Base-by-base conservation (phyloP, 139 green algal genomes). In the Yamagishiella unicocca region DNA sequence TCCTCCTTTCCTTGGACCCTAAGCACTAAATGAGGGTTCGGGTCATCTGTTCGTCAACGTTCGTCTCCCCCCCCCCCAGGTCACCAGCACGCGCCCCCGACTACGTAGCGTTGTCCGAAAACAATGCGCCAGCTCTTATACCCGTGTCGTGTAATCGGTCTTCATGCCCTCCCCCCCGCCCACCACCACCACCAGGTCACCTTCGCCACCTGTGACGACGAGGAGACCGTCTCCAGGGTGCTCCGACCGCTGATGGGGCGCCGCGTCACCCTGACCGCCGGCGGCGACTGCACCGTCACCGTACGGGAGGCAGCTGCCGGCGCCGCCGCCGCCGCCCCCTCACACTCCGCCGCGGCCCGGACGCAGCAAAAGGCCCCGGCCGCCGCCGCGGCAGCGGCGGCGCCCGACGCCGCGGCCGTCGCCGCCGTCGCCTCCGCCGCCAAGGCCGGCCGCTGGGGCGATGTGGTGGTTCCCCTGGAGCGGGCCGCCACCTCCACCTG, bases 131-230 rank as follows among this genome's bases (percentile, higher is more conserved):
- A n/a, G n/a, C n/a, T n/a, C n/a, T n/a, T n/a, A n/a, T n/a, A n/a
- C n/a, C n/a, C n/a, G n/a, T n/a, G n/a, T n/a, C n/a, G n/a, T n/a
- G n/a, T n/a, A n/a, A n/a, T n/a, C n/a, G n/a, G n/a, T n/a, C n/a
- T n/a, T n/a, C n/a, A n/a, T n/a, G n/a, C n/a, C n/a, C n/a, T n/a
- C n/a, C n/a, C n/a, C n/a, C n/a, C n/a, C n/a, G n/a, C n/a, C n/a
- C n/a, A 8, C 25, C 8, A 31, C 62, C n/a, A 40, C 62, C 17
- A 9, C 72, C 92, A 94, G 38, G 90, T 98, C 55, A 89, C 94
- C 1, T 98, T 98, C 91, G 94, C 93, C 21, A 96, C 93, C 0
- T 95, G 93, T 43, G 95, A 98, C 29, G 95, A 98, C 45, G 87
- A 88, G 1, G 90, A 93, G 14, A 89, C 88, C 1, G 43, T 97